phyloP scores from a whole-genome alignment of 1,139 yeast genomes.

The Suhomyces anneliseae region DNA sequence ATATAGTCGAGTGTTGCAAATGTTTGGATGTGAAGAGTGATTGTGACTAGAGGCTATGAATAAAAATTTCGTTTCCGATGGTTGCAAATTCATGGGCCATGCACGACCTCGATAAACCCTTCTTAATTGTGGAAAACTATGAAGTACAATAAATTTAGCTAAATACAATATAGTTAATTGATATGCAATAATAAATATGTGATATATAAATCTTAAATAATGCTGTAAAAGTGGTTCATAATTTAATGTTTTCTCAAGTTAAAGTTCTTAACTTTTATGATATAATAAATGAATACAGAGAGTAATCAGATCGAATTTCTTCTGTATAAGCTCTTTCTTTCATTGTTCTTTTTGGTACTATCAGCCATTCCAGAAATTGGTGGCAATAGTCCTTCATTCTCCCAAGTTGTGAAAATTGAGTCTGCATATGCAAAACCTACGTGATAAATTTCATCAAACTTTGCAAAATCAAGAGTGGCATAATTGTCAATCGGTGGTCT shows the following conservation, averaged over 20 bases:
- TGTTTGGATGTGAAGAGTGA: no score
- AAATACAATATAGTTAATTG: no score
- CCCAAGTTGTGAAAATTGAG: conserved; percentile 53
- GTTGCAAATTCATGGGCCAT: conserved; percentile 4
- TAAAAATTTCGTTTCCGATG: conserved; percentile 1
- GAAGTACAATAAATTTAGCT: no score
- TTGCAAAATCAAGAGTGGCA: conserved; percentile 89
- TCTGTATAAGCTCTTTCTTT: conserved; percentile 40
- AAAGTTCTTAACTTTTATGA: no score
- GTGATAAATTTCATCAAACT: conserved; percentile 83
- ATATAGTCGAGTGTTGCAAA: no score
- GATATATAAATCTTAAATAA: no score
- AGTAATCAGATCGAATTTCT: conserved; percentile 57
- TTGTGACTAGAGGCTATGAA: not conserved
- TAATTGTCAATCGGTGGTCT: conserved; percentile 93
- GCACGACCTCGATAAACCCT: not conserved
- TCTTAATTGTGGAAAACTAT: no score
- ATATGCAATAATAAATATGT: no score
- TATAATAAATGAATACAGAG: not conserved
- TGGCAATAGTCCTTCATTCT: conserved; percentile 56
- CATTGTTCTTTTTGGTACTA: conserved; percentile 17
- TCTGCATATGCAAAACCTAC: conserved; percentile 81
- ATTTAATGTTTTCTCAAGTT: no score
- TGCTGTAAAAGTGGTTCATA: no score
- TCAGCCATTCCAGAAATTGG: conserved; percentile 55